Evolutionary conservation across 106 monocot genomes (phyloP), one percentile per base, ranked within the genome.

Genomic region (Dioscorea dumetorum): DNA sequence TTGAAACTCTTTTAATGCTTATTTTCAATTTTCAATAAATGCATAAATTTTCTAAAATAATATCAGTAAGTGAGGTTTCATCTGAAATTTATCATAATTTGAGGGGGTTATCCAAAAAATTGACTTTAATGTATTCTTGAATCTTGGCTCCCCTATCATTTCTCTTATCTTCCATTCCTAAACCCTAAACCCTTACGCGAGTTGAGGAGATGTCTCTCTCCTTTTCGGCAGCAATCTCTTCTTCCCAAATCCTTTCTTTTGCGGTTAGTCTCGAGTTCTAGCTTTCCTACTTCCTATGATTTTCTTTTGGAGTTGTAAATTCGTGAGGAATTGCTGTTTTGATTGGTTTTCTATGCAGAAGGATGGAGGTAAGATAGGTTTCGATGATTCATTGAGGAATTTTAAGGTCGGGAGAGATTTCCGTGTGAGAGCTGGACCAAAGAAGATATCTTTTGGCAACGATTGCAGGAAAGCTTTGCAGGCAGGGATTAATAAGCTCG

Each of bases 401-500:
- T 17, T 28, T 20, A 22, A 63, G 57, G n/a, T 64, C 31, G 31
- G 58, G 1, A 68, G 76, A 48, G 56, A 8, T 51, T 78, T 88
- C 48, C 70, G 23, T 3, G 77, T 79, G 41, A 81, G 79, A 61
- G 82, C 92, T 22, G 89, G 82, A 3, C 79, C 89, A 18, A 97
- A 97, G 78, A 87, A 78, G 80, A 81, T 92, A 66, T 68, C 69
- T 24, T 82, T 81, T 50, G 92, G 70, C 5, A 74, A 81, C 22
- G 89, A 92, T 28, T 92, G 92, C 72, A 84, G 92, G 64, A 86
- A 49, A 49, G 66, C 63, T 12, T 63, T 97, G 66, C 73, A 73
- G 13, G 63, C 75, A 4, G 97, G 97, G 58, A 86, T 97, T 6
- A 77, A 97, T 79, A 97, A 97, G 78, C 89, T 97, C 31, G 97